Conservation (phyloP, 331 rosid species). For the Ulmus americana region DNA sequence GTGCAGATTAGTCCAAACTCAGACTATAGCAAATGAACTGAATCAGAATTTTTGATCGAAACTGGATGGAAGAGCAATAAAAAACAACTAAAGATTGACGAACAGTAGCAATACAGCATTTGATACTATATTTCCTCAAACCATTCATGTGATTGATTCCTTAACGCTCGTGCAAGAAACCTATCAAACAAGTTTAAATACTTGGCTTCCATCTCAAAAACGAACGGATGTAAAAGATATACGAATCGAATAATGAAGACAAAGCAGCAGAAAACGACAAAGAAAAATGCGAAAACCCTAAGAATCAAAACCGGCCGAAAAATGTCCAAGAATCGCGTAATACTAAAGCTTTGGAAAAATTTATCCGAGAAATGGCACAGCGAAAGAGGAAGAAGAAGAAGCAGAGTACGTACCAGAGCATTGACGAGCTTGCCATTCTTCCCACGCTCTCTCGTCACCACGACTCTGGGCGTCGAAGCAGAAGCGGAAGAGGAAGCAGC, state of each 20-base stretch:
- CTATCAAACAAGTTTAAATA: not conserved
- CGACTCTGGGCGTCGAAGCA: conserved; percentile 45
- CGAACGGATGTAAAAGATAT: conserved; percentile 5
- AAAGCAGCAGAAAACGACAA: not conserved
- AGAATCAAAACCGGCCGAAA: conserved; percentile 18
- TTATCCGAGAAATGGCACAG: not conserved
- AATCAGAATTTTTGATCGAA: not conserved
- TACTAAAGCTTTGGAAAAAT: not conserved
- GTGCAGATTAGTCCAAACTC: no score
- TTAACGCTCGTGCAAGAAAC: conserved; percentile 8
- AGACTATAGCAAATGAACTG: no score
- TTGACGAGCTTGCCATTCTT: conserved; percentile 81
- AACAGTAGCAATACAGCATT: conserved; percentile 4
- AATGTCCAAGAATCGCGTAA: conserved; percentile 2
- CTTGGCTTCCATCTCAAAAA: not conserved
- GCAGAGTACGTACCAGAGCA: conserved; percentile 49
- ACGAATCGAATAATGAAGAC: not conserved
- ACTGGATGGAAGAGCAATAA: not conserved
- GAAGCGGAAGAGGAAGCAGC: conserved; percentile 25
- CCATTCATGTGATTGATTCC: conserved; percentile 24
- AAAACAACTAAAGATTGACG: not conserved
- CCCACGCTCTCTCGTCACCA: conserved; percentile 97
- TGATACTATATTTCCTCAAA: conserved; percentile 36
- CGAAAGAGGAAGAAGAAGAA: not conserved
- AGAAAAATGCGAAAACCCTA: not conserved